Conservation (phyloP, 2,329 filamentous ascomycete species). For the Neoarthrinium moseri region DNA sequence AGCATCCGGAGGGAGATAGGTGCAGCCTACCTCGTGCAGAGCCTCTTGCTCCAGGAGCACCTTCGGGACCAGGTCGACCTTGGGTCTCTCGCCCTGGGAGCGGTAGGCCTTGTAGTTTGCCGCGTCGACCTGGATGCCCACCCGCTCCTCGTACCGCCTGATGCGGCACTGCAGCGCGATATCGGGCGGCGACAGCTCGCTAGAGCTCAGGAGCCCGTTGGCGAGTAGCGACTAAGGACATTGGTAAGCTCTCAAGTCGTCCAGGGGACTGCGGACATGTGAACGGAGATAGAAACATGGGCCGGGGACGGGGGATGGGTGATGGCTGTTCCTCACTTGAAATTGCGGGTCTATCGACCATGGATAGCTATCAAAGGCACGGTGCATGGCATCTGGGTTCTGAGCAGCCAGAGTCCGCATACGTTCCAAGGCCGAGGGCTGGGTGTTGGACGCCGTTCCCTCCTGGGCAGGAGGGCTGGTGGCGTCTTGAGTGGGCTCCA, state of each 20-base stretch:
- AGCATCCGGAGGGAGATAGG: too few relatives aligned
- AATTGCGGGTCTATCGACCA: constrained; percentile 12
- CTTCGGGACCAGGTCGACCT: constrained; percentile 7
- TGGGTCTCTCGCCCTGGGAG: neutral
- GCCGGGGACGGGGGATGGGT: too few relatives aligned
- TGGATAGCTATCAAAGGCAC: constrained; percentile 13
- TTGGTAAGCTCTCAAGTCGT: neutral
- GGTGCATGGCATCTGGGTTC: constrained; percentile 14
- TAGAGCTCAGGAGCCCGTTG: constrained; percentile 5
- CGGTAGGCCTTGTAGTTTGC: constrained; percentile 9
- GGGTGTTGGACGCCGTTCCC: neutral
- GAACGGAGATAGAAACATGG: neutral
- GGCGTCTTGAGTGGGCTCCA: constrained; percentile 1
- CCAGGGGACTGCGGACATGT: too few relatives aligned
- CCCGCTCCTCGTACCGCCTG: constrained; percentile 10
- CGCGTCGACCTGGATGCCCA: constrained; percentile 10
- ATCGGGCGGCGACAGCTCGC: neutral
- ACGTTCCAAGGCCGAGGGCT: constrained; percentile 12
- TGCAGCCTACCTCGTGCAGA: constrained; percentile 10
- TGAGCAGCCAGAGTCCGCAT: constrained; percentile 24
- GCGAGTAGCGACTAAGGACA: constrained; percentile 7
- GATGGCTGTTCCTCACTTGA: constrained; percentile 1
- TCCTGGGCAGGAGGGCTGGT: neutral
- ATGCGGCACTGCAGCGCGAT: constrained; percentile 9
- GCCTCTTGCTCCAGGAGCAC: constrained; percentile 11